Base-by-base conservation (phyloP, 23 red algal genomes). In the Gracilaria vermiculophylla region DNA sequence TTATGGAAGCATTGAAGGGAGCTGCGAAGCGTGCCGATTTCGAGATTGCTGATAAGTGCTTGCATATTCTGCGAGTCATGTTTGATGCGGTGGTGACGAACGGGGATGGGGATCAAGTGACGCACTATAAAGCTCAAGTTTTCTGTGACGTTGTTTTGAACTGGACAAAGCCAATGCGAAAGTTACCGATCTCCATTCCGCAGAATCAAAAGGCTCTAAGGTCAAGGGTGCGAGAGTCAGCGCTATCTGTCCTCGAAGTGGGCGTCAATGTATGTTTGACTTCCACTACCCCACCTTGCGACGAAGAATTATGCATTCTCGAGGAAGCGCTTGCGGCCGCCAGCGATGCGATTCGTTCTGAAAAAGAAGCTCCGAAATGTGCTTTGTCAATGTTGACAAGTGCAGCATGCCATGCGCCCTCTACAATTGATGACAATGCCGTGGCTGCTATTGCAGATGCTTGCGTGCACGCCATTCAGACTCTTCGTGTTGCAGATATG, bases 251-350 rank as follows among this genome's bases (percentile, higher is more conserved):
- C 23, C 67, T 73, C 4, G 67, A 45, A 28, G 39, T 73, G 23
- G 67, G 67, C 67, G 67, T 48, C 47, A 73, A 6, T 47, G 67
- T 13, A 20, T 73, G 67, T 73, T 20, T 73, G 67, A 73, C 67
- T 20, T 73, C 67, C 14, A 28, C 32, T 47, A 45, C 11, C 36
- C 17, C 67, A 16, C 67, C 40, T 8, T 73, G 67, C 35, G 67
- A 73, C 17, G 67, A 73, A 24, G 67, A 73, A 0, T 47, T 73
- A 36, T 40, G 67, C 25, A 32, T 73, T 47, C 67, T 73, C 47
- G 67, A 73, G 36, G 67, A 73, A 73, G 32, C 67, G n/a, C 37
- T 73, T 4, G 35, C 40, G 2, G 67, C 67, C 3, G 67, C 67
- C 20, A 47, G 67, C 13, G 42, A 73, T 73, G 67, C 32, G 31